phyloP scores from a whole-genome alignment of 2,329 filamentous ascomycete species.

The Neopestalotiopsis sp. region DNA sequence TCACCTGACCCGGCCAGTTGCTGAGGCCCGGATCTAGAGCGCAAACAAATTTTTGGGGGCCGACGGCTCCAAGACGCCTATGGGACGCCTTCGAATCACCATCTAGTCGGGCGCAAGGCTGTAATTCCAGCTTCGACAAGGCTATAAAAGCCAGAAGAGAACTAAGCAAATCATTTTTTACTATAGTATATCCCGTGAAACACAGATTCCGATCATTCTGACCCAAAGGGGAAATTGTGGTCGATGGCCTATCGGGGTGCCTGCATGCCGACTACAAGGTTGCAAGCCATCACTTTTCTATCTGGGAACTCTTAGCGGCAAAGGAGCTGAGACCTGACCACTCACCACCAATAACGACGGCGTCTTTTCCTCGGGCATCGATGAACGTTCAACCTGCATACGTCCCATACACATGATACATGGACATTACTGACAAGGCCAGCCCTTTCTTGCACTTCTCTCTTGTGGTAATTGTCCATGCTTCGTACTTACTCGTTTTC shows the following conservation, averaged over 20 bases:
- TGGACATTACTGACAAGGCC: not conserved
- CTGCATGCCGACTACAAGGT: conserved; percentile 16
- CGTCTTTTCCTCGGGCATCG: conserved; percentile 10
- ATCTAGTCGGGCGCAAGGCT: conserved; percentile 15
- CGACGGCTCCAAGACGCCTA: not conserved
- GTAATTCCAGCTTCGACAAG: not conserved
- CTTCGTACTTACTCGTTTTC: not conserved
- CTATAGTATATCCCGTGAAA: not conserved
- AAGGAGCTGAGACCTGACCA: conserved; percentile 19
- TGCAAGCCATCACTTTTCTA: conserved; percentile 2
- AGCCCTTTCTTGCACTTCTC: not conserved
- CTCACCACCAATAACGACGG: conserved; percentile 1
- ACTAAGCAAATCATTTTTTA: not conserved
- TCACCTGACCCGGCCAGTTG: conserved; percentile 19
- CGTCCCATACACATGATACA: conserved; percentile 11
- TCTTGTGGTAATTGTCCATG: not conserved
- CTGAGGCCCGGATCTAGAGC: conserved; percentile 10
- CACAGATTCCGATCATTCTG: not conserved
- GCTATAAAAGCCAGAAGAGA: not conserved
- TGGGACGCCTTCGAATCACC: not conserved
- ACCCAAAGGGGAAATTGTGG: conserved; percentile 8
- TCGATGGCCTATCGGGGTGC: conserved; percentile 7
- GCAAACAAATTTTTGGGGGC: conserved; percentile 12
- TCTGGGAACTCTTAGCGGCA: conserved; percentile 12
- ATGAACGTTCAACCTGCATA: conserved; percentile 7